Evolutionary conservation across 257 asterid genomes (phyloP), one percentile per base, ranked within the genome.

Genomic region (Solanum medicagineum): DNA sequence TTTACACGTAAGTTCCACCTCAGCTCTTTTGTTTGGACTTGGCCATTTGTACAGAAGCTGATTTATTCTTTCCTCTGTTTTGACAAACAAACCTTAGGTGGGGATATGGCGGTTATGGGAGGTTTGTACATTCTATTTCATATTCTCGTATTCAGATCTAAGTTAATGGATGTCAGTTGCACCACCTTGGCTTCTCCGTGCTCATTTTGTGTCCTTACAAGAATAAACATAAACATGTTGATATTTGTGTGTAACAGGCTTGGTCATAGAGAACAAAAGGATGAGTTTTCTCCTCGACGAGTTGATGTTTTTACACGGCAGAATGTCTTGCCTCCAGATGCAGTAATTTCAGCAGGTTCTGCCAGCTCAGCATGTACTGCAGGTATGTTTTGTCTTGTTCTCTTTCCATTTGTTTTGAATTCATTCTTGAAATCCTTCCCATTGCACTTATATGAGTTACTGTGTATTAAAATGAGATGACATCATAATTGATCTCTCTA

Each of bases 41-140:
- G 65, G 4, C 49, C 26, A 59, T 84, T 29, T 42, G 17, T 22
- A 9, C 60, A 49, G 26, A 19, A n/a, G 66, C 19, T 13, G 1
- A 40, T 49, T 59, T 51, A 15, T 36, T 54, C 54, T 84, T 36
- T 69, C 15, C n/a, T 83, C 42, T 66, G 45, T 24, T 84, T 68
- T 84, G 65, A 42, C 81, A 32, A 47, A 26, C 47, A 36, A 83
- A 89, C 17, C 82, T 63, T 86, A 97, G 99, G 92, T 97, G 99
- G 99, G 98, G 98, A 87, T 94, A 81, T 89, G 99, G 99, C 88
- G 99, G 99, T 86, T 92, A 97, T 87, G 99, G 99, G 88, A 96
- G 99, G 99, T 96, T 86, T 26, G 84, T 86, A 63, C 85, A 82
- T 9, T 85, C 80, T 51, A 19, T 85, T 54, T 84, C 65, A 36